These are phyloP conservation scores for Malbranchea cinnamomea DNA, from an alignment of 2,329 filamentous ascomycete genomes.

Conservation along the genomic window DNA sequence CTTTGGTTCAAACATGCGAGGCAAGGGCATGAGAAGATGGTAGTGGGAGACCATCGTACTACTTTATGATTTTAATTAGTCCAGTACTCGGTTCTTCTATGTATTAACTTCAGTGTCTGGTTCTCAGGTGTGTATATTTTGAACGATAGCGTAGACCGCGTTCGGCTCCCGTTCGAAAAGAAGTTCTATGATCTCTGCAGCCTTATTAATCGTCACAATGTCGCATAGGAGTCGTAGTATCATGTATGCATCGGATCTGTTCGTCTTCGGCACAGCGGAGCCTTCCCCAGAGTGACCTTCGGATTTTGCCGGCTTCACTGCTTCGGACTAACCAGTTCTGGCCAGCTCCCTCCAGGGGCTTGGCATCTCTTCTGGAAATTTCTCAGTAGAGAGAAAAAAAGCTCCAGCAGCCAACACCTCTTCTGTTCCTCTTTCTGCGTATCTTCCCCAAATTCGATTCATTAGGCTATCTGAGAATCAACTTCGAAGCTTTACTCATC, in stretches of 20 bases:
- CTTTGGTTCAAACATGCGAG: slow-evolving; percentile 23
- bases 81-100: neutral
- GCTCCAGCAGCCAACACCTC: neutral
- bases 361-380: slow-evolving; percentile 14
- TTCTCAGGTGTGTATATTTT: no score
- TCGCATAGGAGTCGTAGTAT: no score
- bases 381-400: slow-evolving; percentile 11
- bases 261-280: no score
- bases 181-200: no score
- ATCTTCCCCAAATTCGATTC: slow-evolving; percentile 1
- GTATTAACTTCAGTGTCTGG: neutral
- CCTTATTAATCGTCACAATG: no score
- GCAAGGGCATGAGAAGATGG: slow-evolving; percentile 21
- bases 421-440: neutral
- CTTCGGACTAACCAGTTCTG: slow-evolving; percentile 4
- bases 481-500: neutral
- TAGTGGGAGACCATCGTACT: no score
- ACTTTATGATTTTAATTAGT: no score
- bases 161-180: no score
- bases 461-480: slow-evolving; percentile 2
- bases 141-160: no score
- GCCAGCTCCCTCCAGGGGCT: slow-evolving; percentile 5
- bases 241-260: no score
- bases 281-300: no score
- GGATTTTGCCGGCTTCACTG: slow-evolving; percentile 2